Base-by-base conservation (phyloP, 768 basidiomycete genomes). In the Omphalotus guepiniiformis region DNA sequence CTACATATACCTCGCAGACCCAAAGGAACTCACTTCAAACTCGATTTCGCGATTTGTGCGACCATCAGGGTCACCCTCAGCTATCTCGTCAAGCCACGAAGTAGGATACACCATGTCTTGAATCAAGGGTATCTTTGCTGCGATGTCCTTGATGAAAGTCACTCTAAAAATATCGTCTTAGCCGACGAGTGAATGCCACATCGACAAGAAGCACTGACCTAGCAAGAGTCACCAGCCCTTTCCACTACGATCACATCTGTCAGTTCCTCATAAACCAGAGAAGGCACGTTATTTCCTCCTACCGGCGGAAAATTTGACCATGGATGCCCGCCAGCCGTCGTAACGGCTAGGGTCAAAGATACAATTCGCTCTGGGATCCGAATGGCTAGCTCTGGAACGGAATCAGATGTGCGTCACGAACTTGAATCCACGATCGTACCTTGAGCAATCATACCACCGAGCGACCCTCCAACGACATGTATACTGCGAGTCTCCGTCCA, bases 381-480 rank as follows among this genome's bases (percentile, higher is more conserved):
- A 36, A 61, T 71, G 0, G 88, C 79, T 2, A 92, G 71, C 56
- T 92, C 90, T 90, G 48, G 32, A 36, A 48, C 25, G n/a, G 35
- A 18, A 50, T 19, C 27, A 16, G 28, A 49, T 41, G 42, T 38
- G 18, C 21, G 12, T 12, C 34, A 41, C 19, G n/a, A 28, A 16
- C 13, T 36, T n/a, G 7, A 22, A 15, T 27, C 13, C 1, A n/a
- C 13, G 30, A 15, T 34, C 34, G 37, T 12, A 51, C 52, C 19
- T 46, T 27, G 25, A 26, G 26, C 30, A 28, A 25, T 29, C 30
- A 39, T 35, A 23, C 40, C 40, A 2, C 90, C 90, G 4, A 93
- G 62, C 30, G 86, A 89, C 19, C 79, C 64, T 6, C 90, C 85
- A 18, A 92, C 82, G 26, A 92, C 63, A 56, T 91, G 82, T 5